Conservation (phyloP, 768 basidiomycete species). For the Pholiota conissans region DNA sequence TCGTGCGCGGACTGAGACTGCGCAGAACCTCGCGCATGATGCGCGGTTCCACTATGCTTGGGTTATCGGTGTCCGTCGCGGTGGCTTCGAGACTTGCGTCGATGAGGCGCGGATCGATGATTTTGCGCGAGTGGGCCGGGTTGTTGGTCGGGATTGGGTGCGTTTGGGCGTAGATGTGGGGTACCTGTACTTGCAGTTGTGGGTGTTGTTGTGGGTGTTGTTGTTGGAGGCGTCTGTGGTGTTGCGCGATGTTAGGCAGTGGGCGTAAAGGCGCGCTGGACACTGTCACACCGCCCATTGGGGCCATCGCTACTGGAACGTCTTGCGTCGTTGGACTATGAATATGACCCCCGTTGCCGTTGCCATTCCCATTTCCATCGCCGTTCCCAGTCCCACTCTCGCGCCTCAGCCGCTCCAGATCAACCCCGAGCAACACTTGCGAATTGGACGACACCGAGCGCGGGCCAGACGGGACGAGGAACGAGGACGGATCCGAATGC, state of each 20-base stretch:
- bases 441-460: conserved; percentile 2
- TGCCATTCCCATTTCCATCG: background rate
- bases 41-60: conserved; percentile 27
- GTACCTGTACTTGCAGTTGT: background rate
- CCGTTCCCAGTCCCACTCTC: background rate
- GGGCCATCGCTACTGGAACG: background rate
- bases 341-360: no score
- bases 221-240: background rate
- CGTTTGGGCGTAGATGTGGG: background rate
- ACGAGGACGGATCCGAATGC: conserved; percentile 20
- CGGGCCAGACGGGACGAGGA: conserved; percentile 18
- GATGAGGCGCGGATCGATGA: background rate
- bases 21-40: conserved; percentile 41
- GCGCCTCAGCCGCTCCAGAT: background rate
- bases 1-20: conserved; percentile 45
- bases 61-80: conserved; percentile 22
- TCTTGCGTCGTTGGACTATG: background rate
- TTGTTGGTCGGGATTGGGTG: background rate
- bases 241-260: background rate
- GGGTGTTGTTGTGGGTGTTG: background rate
- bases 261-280: background rate
- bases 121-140: background rate
- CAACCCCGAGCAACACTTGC: background rate
- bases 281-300: background rate
- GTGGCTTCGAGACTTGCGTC: conserved; percentile 1